Base-by-base conservation (phyloP, 805 yeast species). In the Metschnikowia shivogae region DNA sequence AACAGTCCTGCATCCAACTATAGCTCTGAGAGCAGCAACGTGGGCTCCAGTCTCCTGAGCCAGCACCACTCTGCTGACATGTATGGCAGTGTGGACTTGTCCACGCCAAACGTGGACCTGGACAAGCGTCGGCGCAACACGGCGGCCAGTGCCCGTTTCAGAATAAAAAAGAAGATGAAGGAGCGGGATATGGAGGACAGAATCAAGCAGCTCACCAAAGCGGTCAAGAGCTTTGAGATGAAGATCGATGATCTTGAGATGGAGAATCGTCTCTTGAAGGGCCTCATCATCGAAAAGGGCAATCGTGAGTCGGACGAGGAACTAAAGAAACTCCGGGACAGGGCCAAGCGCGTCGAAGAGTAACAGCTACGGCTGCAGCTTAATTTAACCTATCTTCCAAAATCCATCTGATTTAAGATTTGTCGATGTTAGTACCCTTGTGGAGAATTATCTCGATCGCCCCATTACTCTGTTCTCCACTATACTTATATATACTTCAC, bases 121-220 rank as follows among this genome's bases (percentile, higher is more conserved):
- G 83, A 79, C 49, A 81, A 80, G 56, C 69, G 81, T 49, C 67
- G 77, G 46, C 67, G 84, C 50, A 81, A 80, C 57, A 79, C 86
- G 1, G 80, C 81, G 4, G 88, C 88, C 0, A 74, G 81, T 36
- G 86, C 86, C 0, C 63, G 85, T 42, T 82, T 82, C 61, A 63
- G 87, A 52, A 68, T 77, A 36, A 82, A 81, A 63, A 80, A 80
- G 70, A 81, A 80, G 58, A 56, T 74, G 49, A 78, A 71, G 58
- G 84, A 80, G 53, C 74, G 72, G 54, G 79, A 79, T 56, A 75
- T 82, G 81, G 82, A 78, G 52, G 65, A 64, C 36, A 71, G 65
- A 36, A 69, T 79, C 14, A 57, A 56, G 34, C 60, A 62, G 30
- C 66, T 80, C 36, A 68, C 68, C 38, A 79, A 75, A 29, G 60